These are phyloP conservation scores for Kluyveromyces sp. DNA, from an alignment of 1,139 yeast species.

Conservation along the genomic window DNA sequence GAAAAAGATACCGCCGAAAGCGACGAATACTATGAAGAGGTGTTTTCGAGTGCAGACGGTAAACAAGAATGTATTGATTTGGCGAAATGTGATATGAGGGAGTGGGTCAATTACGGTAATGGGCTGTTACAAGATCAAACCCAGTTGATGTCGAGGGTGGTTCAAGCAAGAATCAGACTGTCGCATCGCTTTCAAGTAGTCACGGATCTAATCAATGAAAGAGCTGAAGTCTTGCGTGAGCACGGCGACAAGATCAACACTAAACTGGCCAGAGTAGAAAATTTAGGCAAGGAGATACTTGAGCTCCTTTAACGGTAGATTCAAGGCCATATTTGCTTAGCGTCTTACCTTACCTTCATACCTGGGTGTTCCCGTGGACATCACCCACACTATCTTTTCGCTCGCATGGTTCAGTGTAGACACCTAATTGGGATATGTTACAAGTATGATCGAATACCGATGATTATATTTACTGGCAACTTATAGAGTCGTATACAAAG, in stretches of 20 bases:
- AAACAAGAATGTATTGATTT: slow-evolving; percentile 25
- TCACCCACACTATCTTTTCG: slow-evolving; percentile 11
- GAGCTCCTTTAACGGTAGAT: slow-evolving; percentile 29
- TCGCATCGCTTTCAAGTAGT: slow-evolving; percentile 34
- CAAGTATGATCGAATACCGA: slow-evolving; percentile 8
- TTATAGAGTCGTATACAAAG: slow-evolving; percentile 8
- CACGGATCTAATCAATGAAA: slow-evolving; percentile 33
- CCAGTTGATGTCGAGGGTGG: slow-evolving; percentile 31
- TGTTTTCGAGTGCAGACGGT: slow-evolving; percentile 13
- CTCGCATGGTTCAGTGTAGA: too few relatives aligned
- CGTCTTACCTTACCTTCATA: too few relatives aligned
- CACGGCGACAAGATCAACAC: slow-evolving; percentile 34
- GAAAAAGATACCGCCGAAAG: slow-evolving; percentile 7
- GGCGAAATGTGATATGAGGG: slow-evolving; percentile 28
- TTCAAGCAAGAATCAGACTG: slow-evolving; percentile 36
- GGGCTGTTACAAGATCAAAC: slow-evolving; percentile 31
- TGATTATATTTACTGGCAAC: slow-evolving; percentile 10
- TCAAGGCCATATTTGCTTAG: too few relatives aligned
- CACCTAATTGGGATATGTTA: slow-evolving; percentile 5
- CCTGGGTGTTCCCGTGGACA: slow-evolving; percentile 12
- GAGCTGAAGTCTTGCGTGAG: slow-evolving; percentile 34
- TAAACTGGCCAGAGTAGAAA: slow-evolving; percentile 34
- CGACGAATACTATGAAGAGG: slow-evolving; percentile 11
- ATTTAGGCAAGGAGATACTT: slow-evolving; percentile 38
- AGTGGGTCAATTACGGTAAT: slow-evolving; percentile 37